Conservation (phyloP, 106 monocot genomes). For the Dendrobium huoshanense region DNA sequence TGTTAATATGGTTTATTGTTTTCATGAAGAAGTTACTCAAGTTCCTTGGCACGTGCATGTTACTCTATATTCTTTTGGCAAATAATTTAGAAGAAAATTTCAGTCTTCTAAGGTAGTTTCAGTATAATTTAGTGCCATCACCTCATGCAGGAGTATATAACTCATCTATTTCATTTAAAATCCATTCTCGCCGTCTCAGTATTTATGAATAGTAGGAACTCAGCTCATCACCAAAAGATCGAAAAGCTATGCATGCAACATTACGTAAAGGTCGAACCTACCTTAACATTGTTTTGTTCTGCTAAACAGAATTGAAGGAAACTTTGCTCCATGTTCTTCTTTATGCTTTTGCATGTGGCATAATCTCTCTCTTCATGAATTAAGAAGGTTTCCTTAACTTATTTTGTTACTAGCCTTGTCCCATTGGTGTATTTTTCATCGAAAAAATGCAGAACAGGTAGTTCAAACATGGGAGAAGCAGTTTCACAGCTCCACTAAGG, state of each 20-base stretch:
- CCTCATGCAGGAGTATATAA: background rate
- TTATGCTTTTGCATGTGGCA: background rate
- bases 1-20: background rate
- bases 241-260: background rate
- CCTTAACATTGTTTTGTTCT: background rate
- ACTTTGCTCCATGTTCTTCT: background rate
- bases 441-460: slow-evolving; percentile 86
- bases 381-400: slow-evolving; percentile 35
- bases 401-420: slow-evolving; percentile 55
- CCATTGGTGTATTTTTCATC: slow-evolving; percentile 97
- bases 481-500: slow-evolving; percentile 70
- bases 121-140: background rate
- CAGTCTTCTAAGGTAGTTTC: background rate
- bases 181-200: background rate
- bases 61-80: background rate
- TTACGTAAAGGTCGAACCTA: background rate
- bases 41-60: background rate
- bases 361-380: background rate
- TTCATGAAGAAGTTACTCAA: background rate
- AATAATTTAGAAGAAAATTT: background rate
- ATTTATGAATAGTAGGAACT: background rate
- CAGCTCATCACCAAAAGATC: background rate
- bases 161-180: background rate
- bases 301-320: background rate
- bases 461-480: slow-evolving; percentile 96